phyloP scores from a whole-genome alignment of 2,329 filamentous ascomycete species.

The Botrytis sinoallii region DNA sequence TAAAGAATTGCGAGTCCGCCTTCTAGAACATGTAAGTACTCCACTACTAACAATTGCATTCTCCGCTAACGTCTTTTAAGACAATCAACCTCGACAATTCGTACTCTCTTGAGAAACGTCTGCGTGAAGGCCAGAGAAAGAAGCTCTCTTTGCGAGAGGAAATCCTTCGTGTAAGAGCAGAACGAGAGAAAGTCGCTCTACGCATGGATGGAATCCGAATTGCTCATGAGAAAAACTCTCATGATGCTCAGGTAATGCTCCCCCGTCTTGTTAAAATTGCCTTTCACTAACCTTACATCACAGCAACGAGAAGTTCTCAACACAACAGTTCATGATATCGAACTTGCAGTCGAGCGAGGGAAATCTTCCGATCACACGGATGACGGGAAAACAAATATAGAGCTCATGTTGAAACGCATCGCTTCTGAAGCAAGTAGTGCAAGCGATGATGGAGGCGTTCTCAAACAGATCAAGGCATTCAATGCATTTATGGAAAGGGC shows the following conservation, averaged over 20 bases:
- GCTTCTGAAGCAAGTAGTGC: slow-evolving; percentile 51
- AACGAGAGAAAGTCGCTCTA: slow-evolving; percentile 60
- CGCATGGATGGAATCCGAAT: slow-evolving; percentile 61
- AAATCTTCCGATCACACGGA: slow-evolving; percentile 49
- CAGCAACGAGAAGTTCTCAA: slow-evolving; percentile 52
- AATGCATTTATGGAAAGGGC: slow-evolving; percentile 62
- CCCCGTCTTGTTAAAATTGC: background rate
- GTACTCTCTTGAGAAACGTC: slow-evolving; percentile 55
- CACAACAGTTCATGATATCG: slow-evolving; percentile 58
- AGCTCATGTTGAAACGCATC: slow-evolving; percentile 54
- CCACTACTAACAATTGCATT: background rate
- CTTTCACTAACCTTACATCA: slow-evolving; percentile 23
- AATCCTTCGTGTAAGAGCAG: slow-evolving; percentile 56
- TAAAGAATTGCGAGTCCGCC: slow-evolving; percentile 52
- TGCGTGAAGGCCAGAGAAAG: slow-evolving; percentile 55
- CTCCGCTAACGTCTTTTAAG: slow-evolving; percentile 37
- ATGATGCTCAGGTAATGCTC: slow-evolving; percentile 47
- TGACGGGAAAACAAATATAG: slow-evolving; percentile 53
- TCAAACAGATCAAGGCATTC: slow-evolving; percentile 58
- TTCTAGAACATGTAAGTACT: slow-evolving; percentile 56
- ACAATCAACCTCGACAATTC: slow-evolving; percentile 59
- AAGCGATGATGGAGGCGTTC: slow-evolving; percentile 49
- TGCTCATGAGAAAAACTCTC: slow-evolving; percentile 55
- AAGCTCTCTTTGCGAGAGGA: slow-evolving; percentile 56
- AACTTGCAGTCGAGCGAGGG: slow-evolving; percentile 52